These are phyloP conservation scores for Emergomyces africanus DNA, from an alignment of 2,329 filamentous ascomycete species.

Conservation along the genomic window DNA sequence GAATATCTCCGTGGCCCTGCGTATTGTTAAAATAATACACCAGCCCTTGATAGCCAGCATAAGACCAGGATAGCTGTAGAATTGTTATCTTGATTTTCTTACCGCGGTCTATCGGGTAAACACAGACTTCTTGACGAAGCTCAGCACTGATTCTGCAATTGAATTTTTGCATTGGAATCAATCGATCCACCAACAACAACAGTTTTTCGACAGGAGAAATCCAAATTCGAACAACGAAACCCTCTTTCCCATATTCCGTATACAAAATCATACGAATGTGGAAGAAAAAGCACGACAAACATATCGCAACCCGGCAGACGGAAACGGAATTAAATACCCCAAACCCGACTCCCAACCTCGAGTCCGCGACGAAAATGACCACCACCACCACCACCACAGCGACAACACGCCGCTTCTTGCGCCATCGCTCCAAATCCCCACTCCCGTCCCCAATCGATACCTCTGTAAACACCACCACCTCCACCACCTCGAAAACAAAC, in stretches of 20 bases:
- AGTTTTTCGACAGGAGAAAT: neutral
- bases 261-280: neutral
- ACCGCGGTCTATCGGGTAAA: neutral
- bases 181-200: neutral
- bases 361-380: neutral
- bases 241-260: too few relatives aligned
- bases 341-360: neutral
- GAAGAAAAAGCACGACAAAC: neutral
- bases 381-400: slow-evolving; percentile 1
- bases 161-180: neutral
- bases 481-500: slow-evolving; percentile 3
- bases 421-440: slow-evolving; percentile 14
- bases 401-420: slow-evolving; percentile 10
- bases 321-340: neutral
- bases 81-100: neutral
- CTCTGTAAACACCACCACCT: slow-evolving; percentile 9
- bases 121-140: neutral
- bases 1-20: neutral
- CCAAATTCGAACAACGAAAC: neutral
- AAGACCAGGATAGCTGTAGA: neutral
- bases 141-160: neutral
- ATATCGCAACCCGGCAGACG: neutral
- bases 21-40: neutral
- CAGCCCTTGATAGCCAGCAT: neutral
- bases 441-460: slow-evolving; percentile 12